phyloP scores from a whole-genome alignment of 768 basidiomycete genomes.

The Trametes meyenii region DNA sequence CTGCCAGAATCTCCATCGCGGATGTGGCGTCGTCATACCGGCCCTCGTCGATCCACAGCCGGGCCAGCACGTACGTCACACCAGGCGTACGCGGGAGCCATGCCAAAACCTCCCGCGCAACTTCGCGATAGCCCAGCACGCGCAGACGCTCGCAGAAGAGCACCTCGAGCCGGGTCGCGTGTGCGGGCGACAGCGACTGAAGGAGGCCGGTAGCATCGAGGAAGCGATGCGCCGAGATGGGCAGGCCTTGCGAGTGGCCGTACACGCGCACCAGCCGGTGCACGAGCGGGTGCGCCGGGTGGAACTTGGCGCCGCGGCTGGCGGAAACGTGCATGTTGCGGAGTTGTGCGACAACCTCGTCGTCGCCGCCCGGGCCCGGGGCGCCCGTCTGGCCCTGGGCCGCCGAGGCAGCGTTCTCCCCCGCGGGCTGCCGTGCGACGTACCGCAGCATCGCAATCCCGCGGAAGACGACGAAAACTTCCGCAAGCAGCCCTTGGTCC shows the following conservation, averaged over 20 bases:
- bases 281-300: conserved; percentile 62
- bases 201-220: conserved; percentile 68
- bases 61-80: conserved; percentile 70
- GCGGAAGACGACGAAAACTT: conserved; percentile 81
- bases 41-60: conserved; percentile 66
- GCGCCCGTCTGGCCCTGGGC: conserved; percentile 38
- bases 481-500: conserved; percentile 66
- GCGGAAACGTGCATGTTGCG: conserved; percentile 67
- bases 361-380: conserved; percentile 40
- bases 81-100: conserved; percentile 83
- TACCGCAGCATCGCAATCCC: conserved; percentile 73
- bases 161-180: conserved; percentile 69
- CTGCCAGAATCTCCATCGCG: conserved; percentile 73
- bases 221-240: conserved; percentile 68
- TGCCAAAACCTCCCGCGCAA: conserved; percentile 65
- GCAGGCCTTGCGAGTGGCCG: conserved; percentile 51
- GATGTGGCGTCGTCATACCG: conserved; percentile 74
- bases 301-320: conserved; percentile 37
- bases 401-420: conserved; percentile 36
- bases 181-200: conserved; percentile 67
- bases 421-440: conserved; percentile 60
- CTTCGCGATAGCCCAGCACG: conserved; percentile 59
- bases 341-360: conserved; percentile 65
- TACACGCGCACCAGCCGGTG: conserved; percentile 62
- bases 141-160: conserved; percentile 73